phyloP scores from a whole-genome alignment of 1,139 yeast species.

The Yamadazyma blattariae region DNA sequence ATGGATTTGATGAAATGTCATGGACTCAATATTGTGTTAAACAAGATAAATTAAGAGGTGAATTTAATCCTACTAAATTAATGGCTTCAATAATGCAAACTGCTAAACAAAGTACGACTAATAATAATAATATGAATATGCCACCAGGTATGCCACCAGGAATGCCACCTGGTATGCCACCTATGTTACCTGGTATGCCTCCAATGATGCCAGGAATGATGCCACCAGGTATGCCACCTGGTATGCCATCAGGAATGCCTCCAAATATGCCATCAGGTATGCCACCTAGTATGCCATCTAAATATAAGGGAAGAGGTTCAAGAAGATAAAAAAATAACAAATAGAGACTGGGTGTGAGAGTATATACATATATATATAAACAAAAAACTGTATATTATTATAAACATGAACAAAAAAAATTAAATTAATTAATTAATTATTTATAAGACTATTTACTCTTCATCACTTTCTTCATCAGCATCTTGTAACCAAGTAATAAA shows the following conservation, averaged over 20 bases:
- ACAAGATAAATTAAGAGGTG: conserved; percentile 79
- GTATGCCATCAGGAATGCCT: conserved; percentile 16
- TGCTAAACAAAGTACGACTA: conserved; percentile 7
- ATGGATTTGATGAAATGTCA: conserved; percentile 92
- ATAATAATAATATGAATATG: conserved; percentile 12
- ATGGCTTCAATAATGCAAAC: conserved; percentile 43
- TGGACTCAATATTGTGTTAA: conserved; percentile 93
- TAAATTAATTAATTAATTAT: not conserved
- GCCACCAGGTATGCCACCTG: conserved; percentile 16
- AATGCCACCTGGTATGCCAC: conserved; percentile 14
- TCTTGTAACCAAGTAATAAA: conserved; percentile 92
- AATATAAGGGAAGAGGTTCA: conserved; percentile 1
- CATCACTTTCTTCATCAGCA: conserved; percentile 75
- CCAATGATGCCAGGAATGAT: conserved; percentile 16
- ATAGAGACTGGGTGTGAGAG: too few relatives aligned
- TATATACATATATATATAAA: too few relatives aligned
- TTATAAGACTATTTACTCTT: conserved; percentile 35
- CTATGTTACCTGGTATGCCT: conserved; percentile 12
- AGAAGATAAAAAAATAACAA: conserved; percentile 4
- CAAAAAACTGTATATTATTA: conserved; percentile 7
- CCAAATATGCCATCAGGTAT: conserved; percentile 14
- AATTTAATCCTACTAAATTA: conserved; percentile 63
- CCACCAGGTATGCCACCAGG: conserved; percentile 19
- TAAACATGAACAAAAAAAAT: conserved; percentile 2
- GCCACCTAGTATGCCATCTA: conserved; percentile 18